Evolutionary conservation across 176 grass and related monocot genomes (phyloP), one percentile per base, ranked within the genome.

Genomic region (Typha latifolia): DNA sequence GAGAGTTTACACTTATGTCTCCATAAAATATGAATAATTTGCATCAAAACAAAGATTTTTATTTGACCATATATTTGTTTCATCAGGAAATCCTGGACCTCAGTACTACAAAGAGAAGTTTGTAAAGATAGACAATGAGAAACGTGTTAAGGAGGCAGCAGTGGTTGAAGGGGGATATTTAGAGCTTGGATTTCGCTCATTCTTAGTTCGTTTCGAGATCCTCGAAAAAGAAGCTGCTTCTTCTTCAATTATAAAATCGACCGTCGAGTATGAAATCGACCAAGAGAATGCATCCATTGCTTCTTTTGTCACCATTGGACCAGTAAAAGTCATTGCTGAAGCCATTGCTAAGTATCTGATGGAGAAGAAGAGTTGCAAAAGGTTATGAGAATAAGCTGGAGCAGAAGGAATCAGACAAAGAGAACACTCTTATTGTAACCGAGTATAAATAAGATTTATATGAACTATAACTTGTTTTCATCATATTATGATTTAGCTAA

Each of bases 71-170:
- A 20, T 31, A 13, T 31, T 69, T 51, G 22, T 55, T 69, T 31
- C 8, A 10, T 11, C 11, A 67, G 66, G 47, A 66, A 51, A 48
- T 3, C 43, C 62, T 14, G 63, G 67, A 0, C 22, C 47, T 12
- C 49, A 62, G 8, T 63, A 47, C 22, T 77, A 72, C n/a, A 75
- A 71, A 70, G 70, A 88, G 66, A 61, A 83, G 47, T 74, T 81
- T 4, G 29, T 49, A 19, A 70, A 80, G 49, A 12, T 67, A 14
- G 75, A 86, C 14, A 57, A 74, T 2, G 63, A 73, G 48, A 83
- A 61, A 2, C 70, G 66, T 21, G 27, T 73, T 32, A 70, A 80
- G 66, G 73, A 84, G 77, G 80, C 80, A 14, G 19, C n/a, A 2
- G 59, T 22, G 8, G 9, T 73, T 11, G 62, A 69, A 69, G 77